Base-by-base conservation (phyloP, 805 yeast genomes). In the Kodamaea sagamina region DNA sequence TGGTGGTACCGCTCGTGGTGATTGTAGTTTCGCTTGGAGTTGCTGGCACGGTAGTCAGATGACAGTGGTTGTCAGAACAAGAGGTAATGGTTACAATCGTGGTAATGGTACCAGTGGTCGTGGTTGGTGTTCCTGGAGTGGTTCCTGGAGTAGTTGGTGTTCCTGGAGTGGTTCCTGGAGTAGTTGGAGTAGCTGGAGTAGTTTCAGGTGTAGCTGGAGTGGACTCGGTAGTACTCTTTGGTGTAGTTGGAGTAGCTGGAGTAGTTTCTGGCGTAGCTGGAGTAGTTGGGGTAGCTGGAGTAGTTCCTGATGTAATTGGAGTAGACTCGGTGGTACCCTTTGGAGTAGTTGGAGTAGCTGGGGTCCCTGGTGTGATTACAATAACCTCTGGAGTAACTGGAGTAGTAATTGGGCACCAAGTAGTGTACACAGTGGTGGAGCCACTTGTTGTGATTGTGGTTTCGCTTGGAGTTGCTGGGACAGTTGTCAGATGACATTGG, bases 211-310 rank as follows among this genome's bases (percentile, higher is more conserved):
- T 21, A 46, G 34, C 36, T 52, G 43, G 22, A 38, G 55, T 36
- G 63, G 63, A 63, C 58, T 58, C 63, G 16, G 76, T 69, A 44
- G 76, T 66, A 60, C 63, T 74, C 19, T 63, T 59, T 16, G 73
- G 67, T 36, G 50, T 59, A 16, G 55, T 55, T 19, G 68, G 74
- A 42, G 60, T 49, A 17, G 62, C 58, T 26, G 68, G 61, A 32
- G 64, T 50, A 36, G 74, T 68, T 41, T 21, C 54, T 65, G 62
- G 47, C 11, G 58, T 31, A 32, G 40, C 42, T 9, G 28, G 16
- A 32, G 52, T 48, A 4, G 46, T 41, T 19, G 61, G 53, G 27
- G 24, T 21, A 21, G 58, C 38, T 51, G 9, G 18, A 24, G 39
- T 11, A 24, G 18, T 26, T 12, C 28, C 18, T n/a, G 27, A 9